Base-by-base conservation (phyloP, 768 basidiomycete species). In the Mycena sanguinolenta region DNA sequence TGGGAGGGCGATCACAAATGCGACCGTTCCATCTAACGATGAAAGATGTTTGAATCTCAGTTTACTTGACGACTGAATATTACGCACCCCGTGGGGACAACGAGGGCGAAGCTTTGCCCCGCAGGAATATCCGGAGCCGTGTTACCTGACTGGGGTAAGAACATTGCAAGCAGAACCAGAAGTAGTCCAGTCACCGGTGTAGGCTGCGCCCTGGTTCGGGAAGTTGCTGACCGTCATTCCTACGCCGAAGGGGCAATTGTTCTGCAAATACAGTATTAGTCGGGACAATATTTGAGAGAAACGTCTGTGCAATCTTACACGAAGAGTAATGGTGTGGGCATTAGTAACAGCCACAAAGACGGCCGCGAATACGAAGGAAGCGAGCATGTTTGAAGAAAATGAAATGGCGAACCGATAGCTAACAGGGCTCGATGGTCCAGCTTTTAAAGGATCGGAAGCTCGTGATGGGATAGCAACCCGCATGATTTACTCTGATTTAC, bases 281-380 rank as follows among this genome's bases (percentile, higher is more conserved):
- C 1, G 19, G 8, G 44, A 7, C 44, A 7, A n/a, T n/a, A n/a
- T n/a, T n/a, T n/a, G n/a, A n/a, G n/a, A n/a, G n/a, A n/a, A n/a
- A n/a, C 14, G 5, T 21, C 4, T 19, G 27, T 1, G 32, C 54
- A 27, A 46, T 23, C 32, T 3, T 46, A 58, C 55, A 16, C 64
- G 64, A 55, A 65, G 64, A n/a, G 64, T 65, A n/a, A 65, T 65
- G 42, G 42, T 58, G 64, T 39, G 42, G 8, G 64, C 64, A n/a
- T 17, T 58, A 10, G 55, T 30, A 4, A 34, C 55, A 17, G 34
- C n/a, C 19, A 19, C 54, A 23, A 55, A 34, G 19, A 55, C 54
- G n/a, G 54, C 54, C 14, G 54, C 54, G n/a, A 55, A 30, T 2
- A 46, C 44, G 30, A 36, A 16, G n/a, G 54, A 55, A 55, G 21